Evolutionary conservation across 805 yeast species (phyloP).

Genomic region (Blastobotrys chiropterorum): DNA sequence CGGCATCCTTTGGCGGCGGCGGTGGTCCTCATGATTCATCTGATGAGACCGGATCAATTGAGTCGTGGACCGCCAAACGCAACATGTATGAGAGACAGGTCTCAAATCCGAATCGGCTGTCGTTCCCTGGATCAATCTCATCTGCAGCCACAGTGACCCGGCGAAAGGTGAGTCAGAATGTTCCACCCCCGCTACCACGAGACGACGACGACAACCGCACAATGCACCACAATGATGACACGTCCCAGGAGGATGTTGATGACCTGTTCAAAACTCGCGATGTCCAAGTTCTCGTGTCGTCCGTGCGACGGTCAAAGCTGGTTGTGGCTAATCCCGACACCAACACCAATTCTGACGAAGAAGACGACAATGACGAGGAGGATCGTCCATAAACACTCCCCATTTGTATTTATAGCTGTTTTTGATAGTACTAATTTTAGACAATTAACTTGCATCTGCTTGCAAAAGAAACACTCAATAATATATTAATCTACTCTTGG

Average conservation of each 20-base stretch:
- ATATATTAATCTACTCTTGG: not conserved
- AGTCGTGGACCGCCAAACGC: constrained; percentile 22
- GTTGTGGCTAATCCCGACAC: constrained; percentile 60
- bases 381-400: not conserved
- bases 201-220: not conserved
- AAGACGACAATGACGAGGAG: not conserved
- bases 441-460: too few species aligned
- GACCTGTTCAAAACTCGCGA: constrained; percentile 47
- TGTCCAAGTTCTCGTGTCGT: constrained; percentile 66
- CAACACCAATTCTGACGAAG: not conserved
- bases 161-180: constrained; percentile 1
- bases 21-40: constrained; percentile 6
- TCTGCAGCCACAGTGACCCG: not conserved
- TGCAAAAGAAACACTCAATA: not conserved
- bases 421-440: not conserved
- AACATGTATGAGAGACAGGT: constrained; percentile 8
- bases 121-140: not conserved
- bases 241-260: constrained; percentile 29
- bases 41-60: constrained; percentile 17
- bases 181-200: not conserved
- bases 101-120: not conserved
- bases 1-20: constrained; percentile 2
- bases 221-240: constrained; percentile 8
- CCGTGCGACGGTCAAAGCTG: constrained; percentile 53
- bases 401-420: not conserved